Evolutionary conservation across 2,329 filamentous ascomycete species (phyloP), one percentile per base, ranked within the genome.

Genomic region (Sporothrix inflata): DNA sequence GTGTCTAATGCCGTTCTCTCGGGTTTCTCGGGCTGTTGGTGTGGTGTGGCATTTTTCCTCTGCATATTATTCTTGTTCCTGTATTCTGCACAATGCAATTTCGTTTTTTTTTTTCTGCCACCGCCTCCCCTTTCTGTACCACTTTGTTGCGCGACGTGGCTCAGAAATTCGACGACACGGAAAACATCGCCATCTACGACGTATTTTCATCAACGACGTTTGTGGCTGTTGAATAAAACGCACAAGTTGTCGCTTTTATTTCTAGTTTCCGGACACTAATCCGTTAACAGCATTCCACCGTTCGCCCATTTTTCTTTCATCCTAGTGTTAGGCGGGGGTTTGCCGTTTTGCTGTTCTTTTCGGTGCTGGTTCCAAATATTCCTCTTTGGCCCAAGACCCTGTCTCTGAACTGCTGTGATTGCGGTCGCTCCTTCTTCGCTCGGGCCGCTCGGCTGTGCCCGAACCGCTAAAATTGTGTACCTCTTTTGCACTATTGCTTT

Each of bases 371-470:
- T 45, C n/a, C 11, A 27, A 8, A 34, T 34, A 9, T 1, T 45
- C 21, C 8, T 40, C 38, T 65, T 16, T 65, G 38, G 45, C 21
- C 38, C 45, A 19, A 65, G 38, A 65, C 60, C 38, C 38, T 27
- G 60, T 45, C 40, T 65, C 38, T 24, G 5, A 24, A 19, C 38
- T 65, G 38, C 16, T 45, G 21, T 65, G 60, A 45, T 45, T 60
- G 30, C 16, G 45, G 49, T 24, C 66, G 49, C 34, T 57, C 49
- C 49, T 69, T 55, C 66, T 21, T 24, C 11, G 49, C 30, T 27
- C 66, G 66, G 66, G 47, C 66, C 66, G 66, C 66, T 69, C 66
- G 66, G 66, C 34, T 40, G 47, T 30, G 66, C 66, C 66, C 66
- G 27, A 69, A 69, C 66, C 66, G 47, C 49, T 69, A 67, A 67